Percentiles rank a stretch among this genome's conserved stretches.
These are phyloP conservation scores for Yamadazyma scolyti DNA, from an alignment of 805 yeast genomes.

Conservation along the genomic window DNA sequence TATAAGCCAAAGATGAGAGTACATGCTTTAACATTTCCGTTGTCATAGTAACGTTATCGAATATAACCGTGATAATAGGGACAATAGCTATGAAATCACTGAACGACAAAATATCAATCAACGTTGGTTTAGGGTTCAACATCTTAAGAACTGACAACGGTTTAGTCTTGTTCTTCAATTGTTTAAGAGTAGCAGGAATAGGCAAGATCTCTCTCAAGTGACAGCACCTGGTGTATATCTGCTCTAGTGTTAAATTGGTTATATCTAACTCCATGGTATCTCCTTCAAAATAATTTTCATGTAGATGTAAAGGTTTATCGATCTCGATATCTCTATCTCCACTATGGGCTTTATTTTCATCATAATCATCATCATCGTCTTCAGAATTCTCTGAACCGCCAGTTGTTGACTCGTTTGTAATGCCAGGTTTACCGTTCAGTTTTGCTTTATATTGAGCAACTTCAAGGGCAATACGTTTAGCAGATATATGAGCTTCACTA, in stretches of 20 bases:
- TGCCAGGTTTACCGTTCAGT: constrained; percentile 4
- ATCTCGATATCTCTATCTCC: constrained; percentile 39
- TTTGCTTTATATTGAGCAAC: constrained; percentile 43
- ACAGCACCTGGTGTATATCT: constrained; percentile 77
- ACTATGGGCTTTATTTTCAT: constrained; percentile 17
- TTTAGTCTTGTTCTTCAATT: constrained; percentile 46
- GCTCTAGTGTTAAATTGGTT: constrained; percentile 38
- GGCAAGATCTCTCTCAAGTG: constrained; percentile 90
- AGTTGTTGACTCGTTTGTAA: too few relatives aligned
- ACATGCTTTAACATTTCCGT: constrained; percentile 51
- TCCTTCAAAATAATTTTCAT: constrained; percentile 48
- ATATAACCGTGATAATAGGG: constrained; percentile 51
- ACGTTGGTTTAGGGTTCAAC: constrained; percentile 56
- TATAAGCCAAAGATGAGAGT: constrained; percentile 42
- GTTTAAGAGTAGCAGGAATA: constrained; percentile 75
- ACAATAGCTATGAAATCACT: constrained; percentile 56
- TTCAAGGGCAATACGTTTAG: constrained; percentile 66
- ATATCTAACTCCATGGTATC: constrained; percentile 15
- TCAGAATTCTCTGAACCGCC: constrained; percentile 1
- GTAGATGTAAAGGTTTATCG: constrained; percentile 68
- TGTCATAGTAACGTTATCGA: constrained; percentile 54
- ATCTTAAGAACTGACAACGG: constrained; percentile 54
- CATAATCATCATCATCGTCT: constrained; percentile 4
- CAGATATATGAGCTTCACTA: constrained; percentile 70
- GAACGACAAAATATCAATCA: constrained; percentile 54